A percentile compares a stretch with the other conserved stretches of the same genome.
These are phyloP conservation scores for Pichia exigua DNA, from an alignment of 805 yeast species.

Conservation along the genomic window DNA sequence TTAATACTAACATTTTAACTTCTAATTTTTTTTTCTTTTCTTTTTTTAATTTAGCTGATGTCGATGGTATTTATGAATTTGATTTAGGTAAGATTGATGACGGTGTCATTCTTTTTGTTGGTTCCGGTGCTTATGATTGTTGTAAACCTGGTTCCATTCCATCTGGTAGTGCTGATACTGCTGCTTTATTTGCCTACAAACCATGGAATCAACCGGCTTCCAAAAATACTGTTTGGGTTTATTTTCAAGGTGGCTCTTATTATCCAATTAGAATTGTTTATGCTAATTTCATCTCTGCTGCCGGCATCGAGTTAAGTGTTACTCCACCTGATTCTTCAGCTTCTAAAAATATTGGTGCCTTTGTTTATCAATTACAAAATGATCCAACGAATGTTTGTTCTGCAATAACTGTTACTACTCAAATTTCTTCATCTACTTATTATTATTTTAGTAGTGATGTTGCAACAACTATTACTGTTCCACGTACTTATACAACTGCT, in stretches of 20 bases:
- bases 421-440: neutral
- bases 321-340: neutral
- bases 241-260: constrained; percentile 2
- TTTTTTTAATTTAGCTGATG: constrained; percentile 14
- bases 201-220: neutral
- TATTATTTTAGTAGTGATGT: neutral
- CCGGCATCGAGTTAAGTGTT: neutral
- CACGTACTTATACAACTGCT: neutral
- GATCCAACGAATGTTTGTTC: neutral
- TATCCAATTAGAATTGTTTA: constrained; percentile 9
- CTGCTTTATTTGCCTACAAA: neutral
- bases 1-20: neutral
- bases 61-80: constrained; percentile 23
- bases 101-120: constrained; percentile 24
- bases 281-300: neutral
- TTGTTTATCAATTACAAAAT: neutral
- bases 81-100: constrained; percentile 22
- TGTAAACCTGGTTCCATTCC: constrained; percentile 14
- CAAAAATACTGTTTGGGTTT: neutral
- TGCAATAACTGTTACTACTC: neutral
- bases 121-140: constrained; percentile 29
- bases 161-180: neutral
- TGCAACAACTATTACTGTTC: neutral
- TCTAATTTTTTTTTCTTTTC: neutral
- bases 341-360: neutral